Conservation (phyloP, 2,329 filamentous ascomycete species). For the Parafenestella ontariensis region DNA sequence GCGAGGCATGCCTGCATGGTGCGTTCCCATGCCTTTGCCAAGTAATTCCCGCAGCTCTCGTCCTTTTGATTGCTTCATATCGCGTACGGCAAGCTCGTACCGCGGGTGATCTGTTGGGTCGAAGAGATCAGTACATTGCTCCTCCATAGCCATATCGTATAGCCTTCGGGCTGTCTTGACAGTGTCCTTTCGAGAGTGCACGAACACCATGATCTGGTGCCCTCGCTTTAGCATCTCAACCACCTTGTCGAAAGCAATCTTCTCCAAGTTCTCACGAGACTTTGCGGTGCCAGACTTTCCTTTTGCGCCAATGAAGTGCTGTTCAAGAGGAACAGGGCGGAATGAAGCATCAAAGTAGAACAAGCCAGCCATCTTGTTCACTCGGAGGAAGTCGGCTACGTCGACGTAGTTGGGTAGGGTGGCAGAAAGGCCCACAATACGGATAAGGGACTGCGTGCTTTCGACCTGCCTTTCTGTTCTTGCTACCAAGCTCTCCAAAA, state of each 20-base stretch:
- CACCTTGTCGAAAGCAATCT: conserved; percentile 90
- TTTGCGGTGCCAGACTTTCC: conserved; percentile 83
- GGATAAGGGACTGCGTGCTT: conserved; percentile 95
- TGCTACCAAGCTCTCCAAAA: conserved; percentile 93
- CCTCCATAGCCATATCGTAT: conserved; percentile 83
- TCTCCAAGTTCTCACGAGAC: conserved; percentile 88
- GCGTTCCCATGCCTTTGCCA: conserved; percentile 88
- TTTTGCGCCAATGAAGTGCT: conserved; percentile 96
- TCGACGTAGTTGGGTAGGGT: conserved; percentile 97
- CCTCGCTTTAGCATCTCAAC: conserved; percentile 87
- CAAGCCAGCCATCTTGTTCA: conserved; percentile 88
- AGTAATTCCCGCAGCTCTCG: conserved; percentile 88
- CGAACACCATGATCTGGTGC: conserved; percentile 99
- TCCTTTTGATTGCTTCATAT: conserved; percentile 85
- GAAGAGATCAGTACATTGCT: conserved; percentile 80
- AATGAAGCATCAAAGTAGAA: conserved; percentile 99
- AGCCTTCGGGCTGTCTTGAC: conserved; percentile 85
- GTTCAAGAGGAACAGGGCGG: conserved; percentile 91
- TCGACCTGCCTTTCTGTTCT: conserved; percentile 96
- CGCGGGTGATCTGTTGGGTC: conserved; percentile 79
- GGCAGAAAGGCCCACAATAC: conserved; percentile 92
- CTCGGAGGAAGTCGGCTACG: conserved; percentile 94
- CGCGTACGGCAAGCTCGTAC: conserved; percentile 79
- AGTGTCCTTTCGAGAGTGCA: conserved; percentile 95
- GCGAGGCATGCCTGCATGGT: conserved; percentile 96